phyloP scores from a whole-genome alignment of 305 asterid genomes.

The Withania somnifera region DNA sequence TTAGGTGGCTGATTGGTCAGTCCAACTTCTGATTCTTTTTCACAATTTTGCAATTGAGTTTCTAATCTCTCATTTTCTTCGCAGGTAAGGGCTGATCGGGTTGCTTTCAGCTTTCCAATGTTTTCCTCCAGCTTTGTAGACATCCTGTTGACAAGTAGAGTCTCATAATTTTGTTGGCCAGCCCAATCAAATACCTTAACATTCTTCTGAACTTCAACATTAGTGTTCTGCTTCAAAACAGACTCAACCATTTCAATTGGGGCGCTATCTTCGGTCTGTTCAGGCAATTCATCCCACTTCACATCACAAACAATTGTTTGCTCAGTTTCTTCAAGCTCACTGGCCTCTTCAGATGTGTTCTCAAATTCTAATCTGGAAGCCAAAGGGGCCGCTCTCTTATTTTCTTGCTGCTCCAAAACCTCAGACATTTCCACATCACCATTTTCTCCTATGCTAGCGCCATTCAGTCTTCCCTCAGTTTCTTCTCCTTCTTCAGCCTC shows the following conservation, averaged over 20 bases:
- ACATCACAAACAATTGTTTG: constrained; percentile 17
- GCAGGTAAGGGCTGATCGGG: constrained; percentile 18
- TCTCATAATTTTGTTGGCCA: constrained; percentile 10
- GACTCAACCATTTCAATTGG: constrained; percentile 21
- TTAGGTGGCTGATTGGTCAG: constrained; percentile 16
- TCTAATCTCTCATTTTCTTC: constrained; percentile 21
- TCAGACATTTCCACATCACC: constrained; percentile 12
- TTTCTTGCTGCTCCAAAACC: constrained; percentile 17
- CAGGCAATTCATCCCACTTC: constrained; percentile 21
- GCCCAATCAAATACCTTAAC: constrained; percentile 22
- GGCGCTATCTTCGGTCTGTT: constrained; percentile 22
- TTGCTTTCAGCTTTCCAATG: constrained; percentile 17
- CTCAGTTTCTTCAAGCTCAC: constrained; percentile 16
- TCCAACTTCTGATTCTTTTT: constrained; percentile 18
- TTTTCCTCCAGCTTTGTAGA: constrained; percentile 19
- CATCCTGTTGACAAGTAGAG: constrained; percentile 5
- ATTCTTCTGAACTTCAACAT: constrained; percentile 16
- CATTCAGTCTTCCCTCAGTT: constrained; percentile 20
- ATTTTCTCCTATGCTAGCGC: constrained; percentile 13
- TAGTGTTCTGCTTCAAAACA: constrained; percentile 1
- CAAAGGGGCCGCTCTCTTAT: neutral
- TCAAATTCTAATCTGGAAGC: constrained; percentile 13
- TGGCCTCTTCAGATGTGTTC: constrained; percentile 12
- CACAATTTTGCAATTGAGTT: constrained; percentile 14
- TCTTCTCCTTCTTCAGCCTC: constrained; percentile 18